Conservation (phyloP, 164 flowering plant species). For the Akebia trifoliata region DNA sequence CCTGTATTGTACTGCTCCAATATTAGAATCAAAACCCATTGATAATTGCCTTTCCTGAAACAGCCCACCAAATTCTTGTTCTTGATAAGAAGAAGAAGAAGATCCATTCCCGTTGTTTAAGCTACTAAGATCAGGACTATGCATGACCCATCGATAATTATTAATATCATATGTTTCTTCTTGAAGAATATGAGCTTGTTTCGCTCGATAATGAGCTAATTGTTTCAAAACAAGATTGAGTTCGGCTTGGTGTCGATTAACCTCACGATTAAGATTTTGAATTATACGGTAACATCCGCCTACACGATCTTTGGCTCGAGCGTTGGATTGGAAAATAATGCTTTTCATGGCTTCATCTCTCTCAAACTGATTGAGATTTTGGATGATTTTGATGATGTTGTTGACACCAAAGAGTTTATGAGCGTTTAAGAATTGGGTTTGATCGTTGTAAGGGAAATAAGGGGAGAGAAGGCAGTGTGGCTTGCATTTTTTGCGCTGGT, state of each 20-base stretch:
- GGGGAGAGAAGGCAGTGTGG: not conserved
- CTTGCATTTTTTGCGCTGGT: not conserved
- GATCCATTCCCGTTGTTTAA: too few species aligned
- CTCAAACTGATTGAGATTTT: not conserved
- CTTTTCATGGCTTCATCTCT: not conserved
- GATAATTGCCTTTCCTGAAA: too few species aligned
- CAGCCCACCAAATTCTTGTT: too few species aligned
- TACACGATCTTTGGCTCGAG: conserved; percentile 3
- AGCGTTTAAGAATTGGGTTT: not conserved
- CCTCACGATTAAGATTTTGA: not conserved
- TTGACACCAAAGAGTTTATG: conserved; percentile 5
- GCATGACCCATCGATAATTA: too few species aligned
- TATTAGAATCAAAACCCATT: too few species aligned
- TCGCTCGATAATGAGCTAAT: not conserved
- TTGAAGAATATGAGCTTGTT: too few species aligned
- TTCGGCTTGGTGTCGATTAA: not conserved
- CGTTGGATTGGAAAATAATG: not conserved
- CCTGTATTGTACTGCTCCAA: too few species aligned
- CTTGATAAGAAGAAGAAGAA: too few species aligned
- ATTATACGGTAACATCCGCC: not conserved
- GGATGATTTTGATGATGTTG: not conserved
- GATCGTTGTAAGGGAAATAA: not conserved
- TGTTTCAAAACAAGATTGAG: not conserved
- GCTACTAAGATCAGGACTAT: too few species aligned
- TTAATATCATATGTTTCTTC: too few species aligned